Base-by-base conservation (phyloP, 768 basidiomycete genomes). In the Botryobasidium botryosum region DNA sequence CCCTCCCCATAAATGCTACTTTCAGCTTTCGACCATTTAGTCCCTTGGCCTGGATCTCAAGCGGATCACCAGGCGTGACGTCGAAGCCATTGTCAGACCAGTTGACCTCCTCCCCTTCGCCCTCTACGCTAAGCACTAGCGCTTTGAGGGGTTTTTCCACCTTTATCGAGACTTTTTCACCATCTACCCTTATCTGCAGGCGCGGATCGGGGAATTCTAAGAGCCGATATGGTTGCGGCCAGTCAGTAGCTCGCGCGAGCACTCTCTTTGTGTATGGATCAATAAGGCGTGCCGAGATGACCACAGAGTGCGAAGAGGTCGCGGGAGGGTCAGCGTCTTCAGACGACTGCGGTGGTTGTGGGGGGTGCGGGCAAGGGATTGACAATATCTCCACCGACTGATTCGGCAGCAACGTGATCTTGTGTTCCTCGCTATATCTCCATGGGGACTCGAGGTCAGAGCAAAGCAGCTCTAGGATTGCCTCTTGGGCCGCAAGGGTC, bases 311-410 rank as follows among this genome's bases (percentile, higher is more conserved):
- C 12, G 61, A 55, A 8, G 52, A 39, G 2, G 53, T 56, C 24
- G 48, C 40, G 25, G 45, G 37, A 3, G 49, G 43, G 17, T 42
- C 38, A 15, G 21, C 39, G 24, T 49, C 26, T 26, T 43, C 44
- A 27, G 56, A 44, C 43, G 61, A 47, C 43, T 51, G 47, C 2
- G 58, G 41, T 24, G n/a, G n/a, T n/a, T n/a, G n/a, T 55, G 48
- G 15, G 28, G 58, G 3, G 63, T 61, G 0, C 62, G 51, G n/a
- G n/a, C n/a, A n/a, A 6, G 56, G 40, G 6, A 64, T 51, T 18
- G 51, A 48, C 50, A 56, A 53, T 18, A 66, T 53, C 51, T 70
- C 70, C 6, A 64, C 68, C 3, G 63, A 59, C 21, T 61, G 55
- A 50, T 71, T 71, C 10, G 65, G 55, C 4, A 44, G 42, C 5